These are phyloP conservation scores for Porogramme epimiltina DNA, from an alignment of 1,284 basidiomycete genomes.

Conservation along the genomic window DNA sequence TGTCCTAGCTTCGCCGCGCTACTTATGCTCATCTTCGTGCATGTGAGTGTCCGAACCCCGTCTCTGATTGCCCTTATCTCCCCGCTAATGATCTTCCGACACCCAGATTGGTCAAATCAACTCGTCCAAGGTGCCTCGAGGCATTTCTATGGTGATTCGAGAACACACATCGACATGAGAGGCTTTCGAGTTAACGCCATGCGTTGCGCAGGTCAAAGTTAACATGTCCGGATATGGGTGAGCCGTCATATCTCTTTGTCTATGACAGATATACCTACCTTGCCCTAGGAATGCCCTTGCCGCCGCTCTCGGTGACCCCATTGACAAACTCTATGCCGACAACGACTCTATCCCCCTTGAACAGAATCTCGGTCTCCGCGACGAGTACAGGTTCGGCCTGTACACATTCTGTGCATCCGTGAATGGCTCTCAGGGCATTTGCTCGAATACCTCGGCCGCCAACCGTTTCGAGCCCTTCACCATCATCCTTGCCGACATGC, in stretches of 20 bases:
- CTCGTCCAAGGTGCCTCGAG: slow-evolving; percentile 68
- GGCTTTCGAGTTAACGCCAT: slow-evolving; percentile 20
- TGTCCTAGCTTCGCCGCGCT: slow-evolving; percentile 58
- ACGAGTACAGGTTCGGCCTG: slow-evolving; percentile 73
- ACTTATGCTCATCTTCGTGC: slow-evolving; percentile 75
- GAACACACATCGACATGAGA: slow-evolving; percentile 16
- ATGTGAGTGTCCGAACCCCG: slow-evolving; percentile 48
- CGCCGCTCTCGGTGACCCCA: slow-evolving; percentile 55
- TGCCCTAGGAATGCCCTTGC: slow-evolving; percentile 49
- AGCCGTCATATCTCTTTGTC: slow-evolving; percentile 25
- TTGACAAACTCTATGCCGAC: slow-evolving; percentile 65
- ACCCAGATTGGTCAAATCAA: slow-evolving; percentile 79
- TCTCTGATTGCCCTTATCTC: slow-evolving; percentile 24
- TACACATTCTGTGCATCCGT: slow-evolving; percentile 78
- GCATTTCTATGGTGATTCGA: slow-evolving; percentile 66
- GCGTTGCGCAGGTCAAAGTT: slow-evolving; percentile 54
- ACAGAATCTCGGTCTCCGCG: slow-evolving; percentile 59
- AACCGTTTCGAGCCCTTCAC: slow-evolving; percentile 62
- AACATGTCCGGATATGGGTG: slow-evolving; percentile 74
- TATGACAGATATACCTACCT: slow-evolving; percentile 4
- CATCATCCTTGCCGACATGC: slow-evolving; percentile 66
- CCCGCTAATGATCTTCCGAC: slow-evolving; percentile 12
- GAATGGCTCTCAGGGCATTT: slow-evolving; percentile 58
- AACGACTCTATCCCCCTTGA: slow-evolving; percentile 67
- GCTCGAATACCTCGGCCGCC: slow-evolving; percentile 62